phyloP scores from a whole-genome alignment of 2,329 filamentous ascomycete genomes.

The Arthroderma uncinatum region DNA sequence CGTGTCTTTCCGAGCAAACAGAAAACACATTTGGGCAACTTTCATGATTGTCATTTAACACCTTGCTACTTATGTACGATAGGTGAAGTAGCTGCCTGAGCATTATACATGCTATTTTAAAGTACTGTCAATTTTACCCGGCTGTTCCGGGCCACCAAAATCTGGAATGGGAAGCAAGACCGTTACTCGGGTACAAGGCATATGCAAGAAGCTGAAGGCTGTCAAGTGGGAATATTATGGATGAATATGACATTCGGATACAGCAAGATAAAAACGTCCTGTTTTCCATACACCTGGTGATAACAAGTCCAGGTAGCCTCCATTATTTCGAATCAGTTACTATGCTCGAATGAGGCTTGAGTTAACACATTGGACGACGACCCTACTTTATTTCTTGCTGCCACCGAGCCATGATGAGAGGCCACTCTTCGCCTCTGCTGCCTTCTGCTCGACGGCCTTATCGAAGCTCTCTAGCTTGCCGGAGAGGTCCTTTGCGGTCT shows the following conservation, averaged over 20 bases:
- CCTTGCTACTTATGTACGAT: not conserved
- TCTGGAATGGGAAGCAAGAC: too few relatives aligned
- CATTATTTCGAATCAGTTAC: not conserved
- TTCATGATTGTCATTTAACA: too few relatives aligned
- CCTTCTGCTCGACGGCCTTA: constrained; percentile 64
- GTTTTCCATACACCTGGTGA: not conserved
- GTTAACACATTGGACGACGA: not conserved
- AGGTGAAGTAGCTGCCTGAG: not conserved
- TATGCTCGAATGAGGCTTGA: not conserved
- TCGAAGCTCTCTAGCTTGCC: constrained; percentile 63
- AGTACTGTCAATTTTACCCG: not conserved
- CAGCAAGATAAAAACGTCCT: not conserved
- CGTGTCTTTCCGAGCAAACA: too few relatives aligned
- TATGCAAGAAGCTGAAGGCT: not conserved
- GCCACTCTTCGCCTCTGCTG: constrained; percentile 71
- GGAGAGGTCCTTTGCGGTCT: constrained; percentile 45
- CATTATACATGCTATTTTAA: not conserved
- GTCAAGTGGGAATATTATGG: not conserved
- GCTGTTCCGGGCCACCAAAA: not conserved
- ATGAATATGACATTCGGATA: not conserved
- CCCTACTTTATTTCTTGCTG: constrained; percentile 10
- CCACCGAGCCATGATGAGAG: constrained; percentile 75
- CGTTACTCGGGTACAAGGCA: too few relatives aligned
- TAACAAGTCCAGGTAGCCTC: not conserved
- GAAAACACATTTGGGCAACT: too few relatives aligned